Evolutionary conservation across 148 eudicot genomes (phyloP), one percentile per base, ranked within the genome.

Genomic region (Persicaria tinctoria): DNA sequence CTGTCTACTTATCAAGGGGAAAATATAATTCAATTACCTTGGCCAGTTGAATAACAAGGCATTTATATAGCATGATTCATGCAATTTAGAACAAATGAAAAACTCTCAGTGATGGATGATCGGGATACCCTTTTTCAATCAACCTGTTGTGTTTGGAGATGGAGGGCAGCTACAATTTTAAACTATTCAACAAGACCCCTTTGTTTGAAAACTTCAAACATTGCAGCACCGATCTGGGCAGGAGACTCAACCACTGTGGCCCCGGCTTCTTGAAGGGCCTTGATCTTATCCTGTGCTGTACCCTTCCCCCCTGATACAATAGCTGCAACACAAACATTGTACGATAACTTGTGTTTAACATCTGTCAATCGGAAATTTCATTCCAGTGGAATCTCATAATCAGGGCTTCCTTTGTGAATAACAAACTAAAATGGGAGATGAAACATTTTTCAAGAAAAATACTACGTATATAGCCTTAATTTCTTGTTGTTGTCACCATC

Each of bases 251-350:
- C 96, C 55, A 94, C 98, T 17, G 93, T 94, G 1, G 87, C 98
- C 45, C 98, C 98, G 41, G 84, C 97, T 84, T 84, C 96, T 79
- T 84, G 87, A 14, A 94, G 84, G 20, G 97, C 89, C 83, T 82
- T 90, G 83, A 94, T 94, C 84, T 94, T 94, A 87, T 90, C 98
- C 76, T 94, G 97, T 18, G 97, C 97, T 6, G 98, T 94, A 70
- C 98, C 98, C 83, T 94, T 94, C 13, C 98, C 98, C 2, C 98
- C 98, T 6, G 98, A 91, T 73, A 94, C 98, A 32, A 94, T 94
- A 73, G 98, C 98, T 94, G 98, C 85, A 84, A 44, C 7, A 50
- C 54, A 17, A 48, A 71, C 14, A 20, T 66, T n/a, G 8, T 12
- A 41, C 16, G 6, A 63, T 27, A 63, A 63, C 3, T 50, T 4